Base-by-base conservation (phyloP, 805 yeast species). In the Candida hungchunana region DNA sequence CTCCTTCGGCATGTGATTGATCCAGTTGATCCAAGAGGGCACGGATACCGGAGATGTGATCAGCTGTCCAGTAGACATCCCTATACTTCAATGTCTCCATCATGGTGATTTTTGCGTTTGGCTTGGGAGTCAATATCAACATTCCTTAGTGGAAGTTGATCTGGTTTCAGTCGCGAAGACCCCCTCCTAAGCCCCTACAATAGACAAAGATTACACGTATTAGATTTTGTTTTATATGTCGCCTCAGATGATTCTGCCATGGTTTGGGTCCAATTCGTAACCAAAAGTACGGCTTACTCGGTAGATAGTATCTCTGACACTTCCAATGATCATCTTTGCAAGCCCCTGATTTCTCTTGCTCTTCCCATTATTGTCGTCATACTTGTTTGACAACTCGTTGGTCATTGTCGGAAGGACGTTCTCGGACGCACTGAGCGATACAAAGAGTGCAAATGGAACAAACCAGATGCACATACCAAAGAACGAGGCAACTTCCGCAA, bases 381-480 rank as follows among this genome's bases (percentile, higher is more conserved):
- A 59, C 13, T 46, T 43, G 22, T 46, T 47, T 15, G 52, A 48
- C 32, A 41, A 37, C 13, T 58, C 56, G 14, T 59, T 57, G 4
- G 50, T 43, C 27, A 58, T 55, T 8, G 64, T 67, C 7, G 98
- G 98, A 29, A 93, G 69, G 14, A 83, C 77, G 52, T 85, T 82
- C 53, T 93, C 98, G 44, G 86, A 84, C 1, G 97, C 97, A 55
- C 94, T 84, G 40, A 93, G 67, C 20, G 95, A 82, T 13, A 93
- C 90, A 59, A 93, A 90, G 39, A 93, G 67, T 4, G 96, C 80
- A 58, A 93, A 87, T 22, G 98, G 98, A 19, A 93, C 75, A 40
- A 90, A 71, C 98, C 98, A 93, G 14, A 93, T 79, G 50, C 93
- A 80, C 27, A 93, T 62, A 1, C 96, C 98, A 56, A 93, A 89